A percentile compares a stretch with the other conserved stretches of the same genome.
These are phyloP conservation scores for Picea sitchensis DNA, from an alignment of 75 land plant species.

Conservation along the genomic window DNA sequence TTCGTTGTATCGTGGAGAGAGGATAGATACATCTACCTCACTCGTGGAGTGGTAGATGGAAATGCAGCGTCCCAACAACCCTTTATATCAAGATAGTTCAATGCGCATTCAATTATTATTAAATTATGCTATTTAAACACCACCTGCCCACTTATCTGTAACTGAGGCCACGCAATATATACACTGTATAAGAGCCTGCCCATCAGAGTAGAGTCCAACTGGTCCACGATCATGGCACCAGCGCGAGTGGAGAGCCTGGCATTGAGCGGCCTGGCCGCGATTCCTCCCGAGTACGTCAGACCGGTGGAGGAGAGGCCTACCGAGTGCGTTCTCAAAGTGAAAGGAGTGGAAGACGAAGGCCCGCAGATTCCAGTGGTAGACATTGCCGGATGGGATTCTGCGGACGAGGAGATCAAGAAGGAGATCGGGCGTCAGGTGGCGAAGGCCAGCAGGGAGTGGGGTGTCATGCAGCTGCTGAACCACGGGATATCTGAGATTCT, in stretches of 20 bases:
- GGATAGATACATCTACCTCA: too few species aligned
- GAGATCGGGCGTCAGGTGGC: constrained; percentile 14
- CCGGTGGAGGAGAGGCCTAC: constrained; percentile 34
- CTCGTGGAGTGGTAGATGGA: too few species aligned
- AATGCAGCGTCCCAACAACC: too few species aligned
- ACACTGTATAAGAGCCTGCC: too few species aligned
- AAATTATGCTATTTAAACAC: too few species aligned
- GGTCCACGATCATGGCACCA: background rate
- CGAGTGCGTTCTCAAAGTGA: too few species aligned
- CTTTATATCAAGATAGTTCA: too few species aligned
- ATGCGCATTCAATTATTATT: too few species aligned
- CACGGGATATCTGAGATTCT: constrained; percentile 28
- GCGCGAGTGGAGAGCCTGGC: constrained; percentile 38
- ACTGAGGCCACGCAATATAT: too few species aligned
- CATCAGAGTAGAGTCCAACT: too few species aligned
- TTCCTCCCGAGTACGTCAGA: constrained; percentile 54
- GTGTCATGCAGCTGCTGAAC: constrained; percentile 31
- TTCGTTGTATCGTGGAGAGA: too few species aligned
- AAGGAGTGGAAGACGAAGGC: constrained; percentile 14
- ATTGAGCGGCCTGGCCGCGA: constrained; percentile 24
- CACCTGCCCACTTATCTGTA: too few species aligned
- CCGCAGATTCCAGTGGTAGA: constrained; percentile 50
- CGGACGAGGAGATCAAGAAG: constrained; percentile 19
- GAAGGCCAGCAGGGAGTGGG: constrained; percentile 27
- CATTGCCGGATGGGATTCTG: constrained; percentile 10